These are phyloP conservation scores for Trichosporon sp. DNA, from an alignment of 1,284 basidiomycete species.

Conservation along the genomic window DNA sequence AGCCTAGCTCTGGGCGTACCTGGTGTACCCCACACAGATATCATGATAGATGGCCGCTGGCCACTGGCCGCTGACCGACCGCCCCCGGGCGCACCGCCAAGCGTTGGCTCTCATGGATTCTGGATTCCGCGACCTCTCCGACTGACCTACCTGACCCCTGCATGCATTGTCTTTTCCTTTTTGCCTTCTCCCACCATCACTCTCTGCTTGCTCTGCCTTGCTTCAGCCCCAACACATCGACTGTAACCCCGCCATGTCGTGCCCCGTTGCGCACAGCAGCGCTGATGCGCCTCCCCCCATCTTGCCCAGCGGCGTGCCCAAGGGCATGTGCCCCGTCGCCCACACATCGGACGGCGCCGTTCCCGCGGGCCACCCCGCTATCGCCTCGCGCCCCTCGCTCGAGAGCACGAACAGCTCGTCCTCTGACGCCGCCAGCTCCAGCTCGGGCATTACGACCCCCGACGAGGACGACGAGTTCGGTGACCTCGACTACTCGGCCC, in stretches of 20 bases:
- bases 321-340: constrained; percentile 16
- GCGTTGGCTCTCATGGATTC: neutral
- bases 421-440: neutral
- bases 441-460: constrained; percentile 2
- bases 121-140: neutral
- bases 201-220: neutral
- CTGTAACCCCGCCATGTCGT: constrained; percentile 1
- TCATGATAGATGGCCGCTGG: neutral
- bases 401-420: neutral
- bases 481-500: constrained; percentile 50
- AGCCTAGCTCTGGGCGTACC: neutral
- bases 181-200: neutral
- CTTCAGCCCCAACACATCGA: neutral
- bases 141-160: no score
- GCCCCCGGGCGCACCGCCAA: neutral
- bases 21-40: constrained; percentile 5
- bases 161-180: neutral
- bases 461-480: constrained; percentile 27
- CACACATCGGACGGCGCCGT: neutral
- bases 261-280: constrained; percentile 14
- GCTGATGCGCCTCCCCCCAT: constrained; percentile 4
- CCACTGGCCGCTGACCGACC: neutral
- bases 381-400: neutral
- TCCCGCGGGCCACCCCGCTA: neutral
- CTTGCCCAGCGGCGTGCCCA: neutral